Base-by-base conservation (phyloP, 306 rosid genomes). In the Gillenia trifoliata region DNA sequence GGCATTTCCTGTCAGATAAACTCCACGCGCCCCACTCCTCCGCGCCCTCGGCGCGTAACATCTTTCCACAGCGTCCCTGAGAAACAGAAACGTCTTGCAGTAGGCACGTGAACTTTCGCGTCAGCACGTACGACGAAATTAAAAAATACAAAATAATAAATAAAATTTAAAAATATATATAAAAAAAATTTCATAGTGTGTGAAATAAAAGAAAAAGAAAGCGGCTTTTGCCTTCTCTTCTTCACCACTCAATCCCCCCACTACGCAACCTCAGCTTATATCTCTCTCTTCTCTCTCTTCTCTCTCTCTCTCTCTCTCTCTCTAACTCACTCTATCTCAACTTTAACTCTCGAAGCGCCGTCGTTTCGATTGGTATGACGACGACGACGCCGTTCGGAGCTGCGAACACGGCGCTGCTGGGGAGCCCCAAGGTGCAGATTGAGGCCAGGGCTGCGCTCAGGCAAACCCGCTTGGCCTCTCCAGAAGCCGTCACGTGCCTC, bases 321-420 rank as follows among this genome's bases (percentile, higher is more conserved):
- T 7, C 71, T 5, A 56, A 43, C 26, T 1, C 55, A 2, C 47
- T 11, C 33, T 22, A 7, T 34, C 43, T 64, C 17, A 9, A 54
- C 60, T 54, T 0, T 15, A 45, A 11, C 2, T 1, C 49, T 13
- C 16, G 38, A 61, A 33, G 36, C 68, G 25, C 43, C 7, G 68
- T 31, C 45, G 17, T 50, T 2, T 28, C 49, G n/a, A 23, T 9
- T 2, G 43, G 41, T 34, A 80, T 80, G 84, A 33, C 74, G 72
- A 88, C 90, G 84, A 82, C 97, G 90, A 68, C 91, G 84, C 68
- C 95, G 84, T 84, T 91, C 34, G 88, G 83, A 68, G 73, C 90
- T 64, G 66, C 93, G 6, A 81, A 54, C 81, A 41, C 87, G 15
- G 81, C 83, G 72, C 64, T 87, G 40, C 79, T 88, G 28, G 81